phyloP scores from a whole-genome alignment of 208 protist species.

The Balamuthia mandrillaris region DNA sequence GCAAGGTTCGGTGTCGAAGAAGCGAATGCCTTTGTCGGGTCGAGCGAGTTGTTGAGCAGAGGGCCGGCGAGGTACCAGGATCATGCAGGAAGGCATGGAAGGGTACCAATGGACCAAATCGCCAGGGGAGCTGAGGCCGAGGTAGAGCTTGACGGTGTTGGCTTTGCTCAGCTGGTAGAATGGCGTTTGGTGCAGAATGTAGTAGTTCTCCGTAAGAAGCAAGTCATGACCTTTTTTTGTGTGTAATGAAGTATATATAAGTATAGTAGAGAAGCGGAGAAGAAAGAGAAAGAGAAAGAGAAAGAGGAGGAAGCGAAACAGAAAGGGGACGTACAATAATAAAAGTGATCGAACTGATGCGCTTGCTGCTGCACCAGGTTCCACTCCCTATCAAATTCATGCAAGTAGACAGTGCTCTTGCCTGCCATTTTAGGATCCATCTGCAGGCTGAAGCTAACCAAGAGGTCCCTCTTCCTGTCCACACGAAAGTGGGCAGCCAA shows the following conservation, averaged over 20 bases:
- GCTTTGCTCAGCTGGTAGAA: constrained; percentile 32
- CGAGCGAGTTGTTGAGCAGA: too few species aligned
- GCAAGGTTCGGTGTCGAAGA: constrained; percentile 44
- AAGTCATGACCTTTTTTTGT: constrained; percentile 45
- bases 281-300: not conserved
- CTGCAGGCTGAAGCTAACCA: constrained; percentile 12
- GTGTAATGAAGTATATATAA: not conserved
- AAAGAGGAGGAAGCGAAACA: too few species aligned
- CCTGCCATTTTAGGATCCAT: not conserved
- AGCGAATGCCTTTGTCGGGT: not conserved
- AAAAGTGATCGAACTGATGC: constrained; percentile 14
- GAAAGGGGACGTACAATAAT: too few species aligned
- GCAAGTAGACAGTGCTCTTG: constrained; percentile 10
- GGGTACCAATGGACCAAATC: constrained; percentile 19
- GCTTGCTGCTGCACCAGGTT: constrained; percentile 25
- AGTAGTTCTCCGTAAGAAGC: constrained; percentile 38
- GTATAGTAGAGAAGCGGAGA: not conserved
- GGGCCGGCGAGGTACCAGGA: constrained; percentile 28
- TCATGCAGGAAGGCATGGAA: constrained; percentile 37
- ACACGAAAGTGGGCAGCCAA: constrained; percentile 44
- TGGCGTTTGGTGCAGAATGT: constrained; percentile 50
- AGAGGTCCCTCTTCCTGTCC: constrained; percentile 1
- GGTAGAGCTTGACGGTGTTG: not conserved
- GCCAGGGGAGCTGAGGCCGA: not conserved
- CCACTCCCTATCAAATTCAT: constrained; percentile 42